Evolutionary conservation across 2,329 filamentous ascomycete species (phyloP).

Genomic region (Teratosphaeria pseudoeucalypti): DNA sequence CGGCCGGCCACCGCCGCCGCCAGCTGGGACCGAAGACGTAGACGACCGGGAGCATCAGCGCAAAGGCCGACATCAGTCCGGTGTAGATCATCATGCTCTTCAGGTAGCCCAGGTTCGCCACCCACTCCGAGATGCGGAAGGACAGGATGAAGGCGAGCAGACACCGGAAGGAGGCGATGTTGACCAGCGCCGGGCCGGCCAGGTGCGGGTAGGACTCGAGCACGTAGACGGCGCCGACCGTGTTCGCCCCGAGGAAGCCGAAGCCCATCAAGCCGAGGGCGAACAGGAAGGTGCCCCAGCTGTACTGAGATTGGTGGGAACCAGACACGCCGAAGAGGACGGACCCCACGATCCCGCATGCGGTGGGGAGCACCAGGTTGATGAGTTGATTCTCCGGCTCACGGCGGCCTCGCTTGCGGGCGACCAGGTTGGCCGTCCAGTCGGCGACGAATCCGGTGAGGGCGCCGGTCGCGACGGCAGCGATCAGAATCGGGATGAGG

Average conservation of each 20-base stretch:
- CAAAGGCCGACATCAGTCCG: constrained; percentile 16
- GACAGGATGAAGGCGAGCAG: constrained; percentile 21
- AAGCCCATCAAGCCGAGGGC: constrained; percentile 21
- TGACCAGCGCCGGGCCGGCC: constrained; percentile 23
- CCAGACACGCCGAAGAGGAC: constrained; percentile 21
- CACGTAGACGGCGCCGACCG: constrained; percentile 23
- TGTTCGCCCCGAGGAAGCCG: constrained; percentile 22
- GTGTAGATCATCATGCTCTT: constrained; percentile 21
- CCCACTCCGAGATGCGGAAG: constrained; percentile 20
- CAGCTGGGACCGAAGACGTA: constrained; percentile 14
- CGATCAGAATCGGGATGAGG: constrained; percentile 16
- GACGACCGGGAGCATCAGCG: constrained; percentile 17
- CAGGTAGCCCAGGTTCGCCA: constrained; percentile 18
- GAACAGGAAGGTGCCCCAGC: constrained; percentile 18
- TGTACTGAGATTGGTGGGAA: constrained; percentile 11
- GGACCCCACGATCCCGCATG: constrained; percentile 16
- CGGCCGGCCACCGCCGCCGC: constrained; percentile 14
- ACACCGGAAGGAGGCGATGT: constrained; percentile 22
- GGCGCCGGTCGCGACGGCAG: constrained; percentile 14
- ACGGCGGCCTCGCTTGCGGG: constrained; percentile 17
- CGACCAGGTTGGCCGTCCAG: constrained; percentile 17
- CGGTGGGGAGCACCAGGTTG: constrained; percentile 18
- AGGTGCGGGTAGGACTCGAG: constrained; percentile 23
- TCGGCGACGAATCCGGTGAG: constrained; percentile 19
- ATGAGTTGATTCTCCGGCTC: constrained; percentile 21